Evolutionary conservation across 805 yeast species (phyloP).

Genomic region (Starmera amethionina): DNA sequence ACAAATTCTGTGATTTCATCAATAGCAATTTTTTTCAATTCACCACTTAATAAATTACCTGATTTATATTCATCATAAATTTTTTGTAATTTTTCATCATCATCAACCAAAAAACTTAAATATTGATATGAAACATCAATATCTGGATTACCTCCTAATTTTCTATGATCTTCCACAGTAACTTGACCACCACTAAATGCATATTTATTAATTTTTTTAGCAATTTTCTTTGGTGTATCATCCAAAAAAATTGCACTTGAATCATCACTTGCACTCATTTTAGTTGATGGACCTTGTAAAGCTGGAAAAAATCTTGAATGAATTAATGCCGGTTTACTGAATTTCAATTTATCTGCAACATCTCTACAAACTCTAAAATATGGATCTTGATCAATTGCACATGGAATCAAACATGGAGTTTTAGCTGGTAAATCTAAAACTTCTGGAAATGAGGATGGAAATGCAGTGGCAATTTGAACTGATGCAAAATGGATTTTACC

Average conservation of each 20-base stretch:
- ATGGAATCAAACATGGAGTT: slow-evolving; percentile 94
- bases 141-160: slow-evolving; percentile 87
- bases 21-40: slow-evolving; percentile 82
- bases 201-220: slow-evolving; percentile 90
- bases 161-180: slow-evolving; percentile 83
- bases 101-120: slow-evolving; percentile 79
- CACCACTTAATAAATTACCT: slow-evolving; percentile 87
- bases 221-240: slow-evolving; percentile 85
- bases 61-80: slow-evolving; percentile 55
- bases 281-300: slow-evolving; percentile 89
- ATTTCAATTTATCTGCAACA: slow-evolving; percentile 89
- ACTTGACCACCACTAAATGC: slow-evolving; percentile 94
- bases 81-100: slow-evolving; percentile 65
- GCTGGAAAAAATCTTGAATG: slow-evolving; percentile 98
- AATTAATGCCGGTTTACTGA: slow-evolving; percentile 80
- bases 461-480: slow-evolving; percentile 91
- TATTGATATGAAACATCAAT: slow-evolving; percentile 94
- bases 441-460: slow-evolving; percentile 93
- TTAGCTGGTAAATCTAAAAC: slow-evolving; percentile 78
- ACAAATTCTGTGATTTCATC: slow-evolving; percentile 74
- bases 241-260: slow-evolving; percentile 91
- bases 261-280: slow-evolving; percentile 93
- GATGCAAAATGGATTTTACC: slow-evolving; percentile 95
- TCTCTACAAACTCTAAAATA: slow-evolving; percentile 96
- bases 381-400: slow-evolving; percentile 99